A percentile compares a stretch with the other conserved stretches of the same genome.
Conservation (phyloP, 768 basidiomycete species). For the Lepiota venenata region DNA sequence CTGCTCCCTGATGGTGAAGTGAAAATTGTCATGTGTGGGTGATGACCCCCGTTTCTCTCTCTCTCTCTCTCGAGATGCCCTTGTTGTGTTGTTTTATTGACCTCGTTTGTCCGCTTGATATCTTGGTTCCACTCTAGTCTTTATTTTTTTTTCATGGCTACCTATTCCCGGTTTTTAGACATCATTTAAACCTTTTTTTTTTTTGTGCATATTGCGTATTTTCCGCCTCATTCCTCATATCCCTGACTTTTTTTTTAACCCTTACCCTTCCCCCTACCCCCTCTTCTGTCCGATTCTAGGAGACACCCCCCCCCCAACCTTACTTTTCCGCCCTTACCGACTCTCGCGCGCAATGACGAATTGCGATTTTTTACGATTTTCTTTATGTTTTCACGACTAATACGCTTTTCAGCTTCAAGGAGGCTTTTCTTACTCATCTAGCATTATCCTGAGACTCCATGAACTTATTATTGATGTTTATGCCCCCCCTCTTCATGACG, state of each 20-base stretch:
- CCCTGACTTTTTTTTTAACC: not conserved
- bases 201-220: not conserved
- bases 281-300: constrained; percentile 4
- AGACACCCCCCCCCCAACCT: constrained; percentile 1
- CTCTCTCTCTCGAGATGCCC: not conserved
- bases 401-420: constrained; percentile 1
- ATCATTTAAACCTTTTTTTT: constrained; percentile 2
- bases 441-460: not conserved
- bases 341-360: not conserved
- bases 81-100: constrained; percentile 9
- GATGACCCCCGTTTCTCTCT: not conserved
- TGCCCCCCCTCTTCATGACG: too few relatives aligned
- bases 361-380: constrained; percentile 2
- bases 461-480: constrained; percentile 2
- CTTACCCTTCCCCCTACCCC: too few relatives aligned
- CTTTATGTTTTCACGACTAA: constrained; percentile 6
- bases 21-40: not conserved
- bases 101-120: not conserved
- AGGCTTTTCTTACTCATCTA: not conserved
- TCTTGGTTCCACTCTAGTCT: constrained; percentile 2
- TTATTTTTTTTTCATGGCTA: not conserved
- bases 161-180: not conserved
- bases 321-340: not conserved
- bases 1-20: not conserved
- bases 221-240: not conserved